These are phyloP conservation scores for Balakata baccata DNA, from an alignment of 345 rosid genomes.

Conservation along the genomic window DNA sequence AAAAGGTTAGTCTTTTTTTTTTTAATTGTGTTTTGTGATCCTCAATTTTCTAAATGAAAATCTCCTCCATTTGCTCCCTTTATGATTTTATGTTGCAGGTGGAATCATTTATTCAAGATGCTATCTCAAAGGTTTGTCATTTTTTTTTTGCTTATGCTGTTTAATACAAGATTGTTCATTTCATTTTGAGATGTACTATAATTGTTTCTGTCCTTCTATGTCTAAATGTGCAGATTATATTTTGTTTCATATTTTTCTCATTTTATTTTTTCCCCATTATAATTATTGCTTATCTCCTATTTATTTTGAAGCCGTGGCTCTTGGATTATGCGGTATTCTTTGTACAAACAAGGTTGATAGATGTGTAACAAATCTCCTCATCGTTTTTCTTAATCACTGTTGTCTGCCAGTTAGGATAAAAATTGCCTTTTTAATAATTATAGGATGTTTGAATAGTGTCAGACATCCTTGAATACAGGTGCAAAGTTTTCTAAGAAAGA, in stretches of 20 bases:
- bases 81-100: slow-evolving; percentile 52
- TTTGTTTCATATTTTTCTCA: not conserved
- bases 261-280: not conserved
- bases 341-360: not conserved
- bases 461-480: too few relatives aligned
- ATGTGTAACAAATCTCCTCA: not conserved
- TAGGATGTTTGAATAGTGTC: not conserved
- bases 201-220: not conserved
- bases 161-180: not conserved
- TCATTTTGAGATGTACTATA: not conserved
- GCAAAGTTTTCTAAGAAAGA: too few relatives aligned
- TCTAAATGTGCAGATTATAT: not conserved
- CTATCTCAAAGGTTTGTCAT: slow-evolving; percentile 69
- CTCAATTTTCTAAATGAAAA: slow-evolving; percentile 7
- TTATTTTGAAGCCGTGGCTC: not conserved
- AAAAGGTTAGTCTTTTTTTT: slow-evolving; percentile 55
- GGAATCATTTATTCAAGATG: slow-evolving; percentile 79
- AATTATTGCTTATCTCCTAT: not conserved
- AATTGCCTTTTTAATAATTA: not conserved
- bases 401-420: not conserved
- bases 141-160: slow-evolving; percentile 8
- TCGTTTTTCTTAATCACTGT: not conserved
- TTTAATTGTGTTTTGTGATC: not conserved
- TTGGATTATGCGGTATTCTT: not conserved
- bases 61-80: slow-evolving; percentile 22